Base-by-base conservation (phyloP, 1,139 yeast genomes). In the Blastobotrys apis region DNA sequence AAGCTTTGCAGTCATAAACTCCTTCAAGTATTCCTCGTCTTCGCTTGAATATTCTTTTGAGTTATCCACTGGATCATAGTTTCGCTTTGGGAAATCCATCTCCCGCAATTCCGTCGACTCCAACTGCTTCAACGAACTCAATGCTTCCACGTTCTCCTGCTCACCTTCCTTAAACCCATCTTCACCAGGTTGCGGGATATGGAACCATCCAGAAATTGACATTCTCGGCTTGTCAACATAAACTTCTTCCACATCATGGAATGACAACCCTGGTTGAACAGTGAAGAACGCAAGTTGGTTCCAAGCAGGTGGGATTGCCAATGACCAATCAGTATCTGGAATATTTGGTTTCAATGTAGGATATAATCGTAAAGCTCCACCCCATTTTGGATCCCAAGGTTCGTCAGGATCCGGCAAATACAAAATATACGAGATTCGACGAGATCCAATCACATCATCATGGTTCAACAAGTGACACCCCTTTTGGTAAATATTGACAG, bases 151-250 rank as follows among this genome's bases (percentile, higher is more conserved):
- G 44, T 69, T 78, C 54, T 81, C 90, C 59, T 84, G 86, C 59
- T 84, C 95, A 5, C 92, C 94, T 21, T 78, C 79, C 34, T 51
- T 50, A 58, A 65, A 90, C 0, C 97, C 97, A 31, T 77, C 80
- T 64, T 94, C 98, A 10, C 95, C 97, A 8, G 69, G 71, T 61
- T 92, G 98, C 2, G 98, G 98, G 40, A 90, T 86, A 63, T 94
- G 99, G 63, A 92, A 94, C 99, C 99, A 94, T 0, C 99, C 99
- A 60, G 92, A 96, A 50, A 94, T 86, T 1, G 96, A 84, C 38
- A 92, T 69, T 57, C 99, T 74, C 52, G 88, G 94, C 59, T 81
- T 85, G 57, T 88, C 94, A 1, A 81, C 95, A 52, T 83, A 77
- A 2, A 94, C 98, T 62, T 94, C 98, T 65, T 94, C 98, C 8